Base-by-base conservation (phyloP, 2,329 filamentous ascomycete genomes). In the Teratosphaeria zuluensis region DNA sequence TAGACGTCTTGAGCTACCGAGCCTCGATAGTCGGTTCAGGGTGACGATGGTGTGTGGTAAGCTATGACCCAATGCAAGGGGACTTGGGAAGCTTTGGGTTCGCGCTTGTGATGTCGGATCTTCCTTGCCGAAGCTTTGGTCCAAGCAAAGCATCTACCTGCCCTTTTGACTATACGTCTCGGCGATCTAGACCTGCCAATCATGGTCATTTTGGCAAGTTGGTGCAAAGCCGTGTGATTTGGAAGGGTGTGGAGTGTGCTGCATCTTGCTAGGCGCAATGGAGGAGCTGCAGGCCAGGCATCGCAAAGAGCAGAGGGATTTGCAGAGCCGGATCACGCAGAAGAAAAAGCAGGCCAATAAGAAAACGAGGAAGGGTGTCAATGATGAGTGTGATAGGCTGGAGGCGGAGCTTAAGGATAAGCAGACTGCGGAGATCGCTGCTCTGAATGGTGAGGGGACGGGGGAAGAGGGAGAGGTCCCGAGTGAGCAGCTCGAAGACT, bases 311-410 rank as follows among this genome's bases (percentile, higher is more conserved):
- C 85, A 88, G 72, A 87, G 86, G 66, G 92, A 97, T 61, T 81
- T 99, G 30, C 89, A 95, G 73, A 82, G 84, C 55, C 86, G 87
- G 60, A 85, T 95, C 69, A 96, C 90, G 4, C 91, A 88, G 76
- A 97, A 96, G 81, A 99, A 96, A 80, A 97, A 96, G 79, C 87
- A 89, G 66, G 92, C 94, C 16, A 95, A 88, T 53, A 99, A 97
- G 76, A 86, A 85, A 73, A 85, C 83, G 8, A 79, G 84, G 55
- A 85, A 80, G 64, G 75, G 75, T 38, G 75, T 81, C 48, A 85
- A 84, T 62, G 83, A 86, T 64, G 84, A 86, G 68, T 86, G 84
- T 69, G 82, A 82, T 21, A 71, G 75, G 30, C 73, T 85, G 42
- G 83, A 85, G 64, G 71, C 73, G 46, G 81, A 84, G 59, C 71